These are phyloP conservation scores for Basipetospora chlamydospora DNA, from an alignment of 2,329 filamentous ascomycete species.

Conservation along the genomic window DNA sequence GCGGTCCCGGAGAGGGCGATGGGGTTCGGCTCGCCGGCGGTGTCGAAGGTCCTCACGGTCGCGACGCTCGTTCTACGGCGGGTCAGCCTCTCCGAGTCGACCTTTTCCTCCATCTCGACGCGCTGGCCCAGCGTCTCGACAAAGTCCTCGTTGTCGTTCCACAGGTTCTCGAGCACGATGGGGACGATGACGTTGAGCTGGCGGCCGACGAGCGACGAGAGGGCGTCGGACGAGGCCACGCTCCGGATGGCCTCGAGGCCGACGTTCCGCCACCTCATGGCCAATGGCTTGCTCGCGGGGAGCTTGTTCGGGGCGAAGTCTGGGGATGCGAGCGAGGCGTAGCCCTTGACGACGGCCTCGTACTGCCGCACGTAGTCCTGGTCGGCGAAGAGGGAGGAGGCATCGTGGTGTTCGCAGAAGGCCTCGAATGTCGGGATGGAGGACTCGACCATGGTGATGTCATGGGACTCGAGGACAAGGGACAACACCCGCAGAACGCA, in stretches of 20 bases:
- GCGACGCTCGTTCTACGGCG: slow-evolving; percentile 64
- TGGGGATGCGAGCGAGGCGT: slow-evolving; percentile 65
- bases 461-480: slow-evolving; percentile 67
- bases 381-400: slow-evolving; percentile 71
- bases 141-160: slow-evolving; percentile 57
- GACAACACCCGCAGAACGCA: slow-evolving; percentile 76
- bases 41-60: slow-evolving; percentile 59
- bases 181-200: slow-evolving; percentile 71
- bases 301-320: slow-evolving; percentile 35
- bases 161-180: slow-evolving; percentile 74
- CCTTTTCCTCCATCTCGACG: slow-evolving; percentile 52
- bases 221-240: slow-evolving; percentile 63
- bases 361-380: slow-evolving; percentile 72
- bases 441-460: slow-evolving; percentile 86
- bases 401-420: slow-evolving; percentile 81
- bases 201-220: slow-evolving; percentile 59
- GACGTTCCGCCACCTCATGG: slow-evolving; percentile 62
- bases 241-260: slow-evolving; percentile 69
- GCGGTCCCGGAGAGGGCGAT: slow-evolving; percentile 67
- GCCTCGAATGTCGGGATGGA: slow-evolving; percentile 75
- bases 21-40: slow-evolving; percentile 46
- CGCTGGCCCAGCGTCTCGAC: slow-evolving; percentile 54
- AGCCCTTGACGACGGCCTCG: slow-evolving; percentile 64
- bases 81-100: slow-evolving; percentile 46
- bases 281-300: slow-evolving; percentile 53